Conservation (phyloP, 2,329 filamentous ascomycete species). For the Botrytis squamosa region DNA sequence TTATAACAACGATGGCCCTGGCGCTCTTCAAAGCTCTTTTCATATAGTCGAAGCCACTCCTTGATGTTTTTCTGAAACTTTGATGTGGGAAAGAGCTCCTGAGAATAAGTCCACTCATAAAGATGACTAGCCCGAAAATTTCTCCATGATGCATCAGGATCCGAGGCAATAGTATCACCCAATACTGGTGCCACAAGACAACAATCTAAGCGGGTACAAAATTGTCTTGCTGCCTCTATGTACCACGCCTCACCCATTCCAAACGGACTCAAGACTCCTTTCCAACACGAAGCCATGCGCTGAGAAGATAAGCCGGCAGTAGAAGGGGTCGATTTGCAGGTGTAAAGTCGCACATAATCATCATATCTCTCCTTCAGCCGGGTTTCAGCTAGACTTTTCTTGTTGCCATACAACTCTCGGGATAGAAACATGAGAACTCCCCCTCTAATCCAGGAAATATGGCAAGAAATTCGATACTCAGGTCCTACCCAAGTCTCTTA, state of each 20-base stretch:
- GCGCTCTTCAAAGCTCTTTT: background rate
- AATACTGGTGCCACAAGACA: too few species aligned
- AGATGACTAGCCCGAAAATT: background rate
- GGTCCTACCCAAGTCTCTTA: background rate
- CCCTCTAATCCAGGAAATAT: rapidly evolving
- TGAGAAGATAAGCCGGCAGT: background rate
- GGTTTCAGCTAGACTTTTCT: too few species aligned
- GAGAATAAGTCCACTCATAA: background rate
- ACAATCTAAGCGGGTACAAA: background rate
- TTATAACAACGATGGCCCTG: too few species aligned
- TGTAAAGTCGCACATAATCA: background rate
- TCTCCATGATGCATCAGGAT: too few species aligned
- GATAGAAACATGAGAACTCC: too few species aligned
- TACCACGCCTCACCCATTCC: background rate
- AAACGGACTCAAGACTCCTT: background rate
- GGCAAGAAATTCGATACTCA: background rate
- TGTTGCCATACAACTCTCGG: too few species aligned
- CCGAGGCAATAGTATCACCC: too few species aligned
- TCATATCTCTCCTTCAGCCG: background rate
- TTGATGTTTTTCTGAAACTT: background rate
- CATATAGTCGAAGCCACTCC: background rate
- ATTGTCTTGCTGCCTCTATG: background rate
- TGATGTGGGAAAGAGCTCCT: background rate
- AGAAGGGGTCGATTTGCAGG: background rate
- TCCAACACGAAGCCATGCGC: rapidly evolving